A percentile compares a stretch with the other conserved stretches of the same genome.
These are phyloP conservation scores for Colletotrichum sp. DNA, from an alignment of 2,329 filamentous ascomycete genomes.

Conservation along the genomic window DNA sequence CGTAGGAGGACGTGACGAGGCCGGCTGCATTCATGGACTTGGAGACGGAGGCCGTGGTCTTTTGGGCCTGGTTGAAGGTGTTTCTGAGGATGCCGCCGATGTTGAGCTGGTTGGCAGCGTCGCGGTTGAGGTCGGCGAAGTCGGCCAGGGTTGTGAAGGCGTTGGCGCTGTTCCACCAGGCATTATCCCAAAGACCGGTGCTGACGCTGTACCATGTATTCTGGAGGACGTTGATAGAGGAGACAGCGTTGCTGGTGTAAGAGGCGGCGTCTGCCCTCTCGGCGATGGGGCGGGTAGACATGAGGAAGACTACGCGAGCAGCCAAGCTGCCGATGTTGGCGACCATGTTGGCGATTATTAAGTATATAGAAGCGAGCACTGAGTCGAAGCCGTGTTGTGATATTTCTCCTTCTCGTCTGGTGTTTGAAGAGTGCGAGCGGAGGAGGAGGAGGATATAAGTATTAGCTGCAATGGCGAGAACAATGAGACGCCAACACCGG, in stretches of 20 bases:
- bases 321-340: conserved; percentile 20
- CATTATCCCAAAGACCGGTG: conserved; percentile 67
- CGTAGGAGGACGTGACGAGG: conserved; percentile 43
- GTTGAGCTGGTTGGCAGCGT: conserved; percentile 39
- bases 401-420: neutral
- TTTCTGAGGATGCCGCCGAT: conserved; percentile 46
- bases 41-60: conserved; percentile 36
- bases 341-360: conserved; percentile 18
- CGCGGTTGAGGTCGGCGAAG: conserved; percentile 42
- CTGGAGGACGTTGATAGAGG: conserved; percentile 53
- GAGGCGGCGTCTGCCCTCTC: conserved; percentile 9
- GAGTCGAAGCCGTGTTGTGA: neutral
- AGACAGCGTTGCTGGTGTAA: conserved; percentile 38
- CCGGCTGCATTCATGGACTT: conserved; percentile 43
- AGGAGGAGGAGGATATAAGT: conserved; percentile 12
- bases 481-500: neutral
- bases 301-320: conserved; percentile 20
- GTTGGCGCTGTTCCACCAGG: conserved; percentile 79
- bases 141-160: conserved; percentile 67
- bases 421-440: neutral
- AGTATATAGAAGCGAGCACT: neutral
- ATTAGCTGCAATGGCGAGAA: conserved; percentile 1
- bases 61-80: conserved; percentile 52
- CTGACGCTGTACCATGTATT: conserved; percentile 61
- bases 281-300: conserved; percentile 16